A percentile compares a stretch with the other conserved stretches of the same genome.
Conservation (phyloP, 805 yeast genomes). For the Kluyveromyces nonfermentans region DNA sequence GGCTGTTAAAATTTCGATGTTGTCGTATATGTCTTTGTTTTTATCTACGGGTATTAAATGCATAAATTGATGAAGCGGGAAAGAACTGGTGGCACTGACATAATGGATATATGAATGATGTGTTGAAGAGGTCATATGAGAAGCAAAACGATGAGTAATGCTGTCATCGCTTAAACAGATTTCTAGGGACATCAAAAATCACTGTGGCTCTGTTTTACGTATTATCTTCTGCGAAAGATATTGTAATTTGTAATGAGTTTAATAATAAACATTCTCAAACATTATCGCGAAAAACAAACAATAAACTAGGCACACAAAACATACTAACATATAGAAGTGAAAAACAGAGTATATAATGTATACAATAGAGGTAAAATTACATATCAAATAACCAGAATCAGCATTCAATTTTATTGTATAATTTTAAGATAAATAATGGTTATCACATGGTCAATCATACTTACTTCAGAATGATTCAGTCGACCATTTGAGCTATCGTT, state of each 20-base stretch:
- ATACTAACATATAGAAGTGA: not conserved
- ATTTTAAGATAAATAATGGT: not conserved
- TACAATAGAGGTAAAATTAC: not conserved
- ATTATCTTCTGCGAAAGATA: too few relatives aligned
- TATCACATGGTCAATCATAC: not conserved
- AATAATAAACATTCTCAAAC: not conserved
- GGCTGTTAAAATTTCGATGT: slow-evolving; percentile 19
- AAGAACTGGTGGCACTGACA: slow-evolving; percentile 25
- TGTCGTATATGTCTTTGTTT: slow-evolving; percentile 17
- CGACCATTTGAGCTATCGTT: not conserved
- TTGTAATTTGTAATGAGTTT: too few relatives aligned
- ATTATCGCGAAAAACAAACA: not conserved
- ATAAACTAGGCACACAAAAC: not conserved
- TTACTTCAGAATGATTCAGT: not conserved
- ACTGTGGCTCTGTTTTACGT: too few relatives aligned
- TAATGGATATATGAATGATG: slow-evolving; percentile 13
- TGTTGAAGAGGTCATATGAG: not conserved
- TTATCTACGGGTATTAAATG: slow-evolving; percentile 11
- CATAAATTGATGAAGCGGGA: slow-evolving; percentile 22
- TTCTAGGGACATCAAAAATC: not conserved
- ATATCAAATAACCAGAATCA: not conserved
- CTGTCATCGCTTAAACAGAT: not conserved
- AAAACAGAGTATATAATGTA: not conserved
- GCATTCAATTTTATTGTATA: not conserved
- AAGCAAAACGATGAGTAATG: not conserved